phyloP scores from a whole-genome alignment of 352 stramenopile genomes.

The Pythium apleroticum region DNA sequence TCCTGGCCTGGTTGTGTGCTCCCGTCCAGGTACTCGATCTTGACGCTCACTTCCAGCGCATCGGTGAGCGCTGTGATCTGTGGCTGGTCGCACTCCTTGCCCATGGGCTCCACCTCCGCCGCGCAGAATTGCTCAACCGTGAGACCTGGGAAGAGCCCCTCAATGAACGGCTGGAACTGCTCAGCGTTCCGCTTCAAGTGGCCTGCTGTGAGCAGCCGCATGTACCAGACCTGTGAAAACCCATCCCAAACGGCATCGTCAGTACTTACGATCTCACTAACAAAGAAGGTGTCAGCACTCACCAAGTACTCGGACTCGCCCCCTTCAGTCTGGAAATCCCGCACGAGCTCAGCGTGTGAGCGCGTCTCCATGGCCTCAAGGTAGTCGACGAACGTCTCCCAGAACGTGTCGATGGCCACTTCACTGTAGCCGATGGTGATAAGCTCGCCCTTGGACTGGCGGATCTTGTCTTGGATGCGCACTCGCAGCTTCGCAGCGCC shows the following conservation, averaged over 20 bases:
- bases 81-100: slow-evolving; percentile 92
- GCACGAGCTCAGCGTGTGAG: slow-evolving; percentile 65
- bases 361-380: slow-evolving; percentile 77
- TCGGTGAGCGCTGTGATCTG: slow-evolving; percentile 92
- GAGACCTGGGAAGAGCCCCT: slow-evolving; percentile 74
- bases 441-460: slow-evolving; percentile 67
- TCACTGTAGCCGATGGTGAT: slow-evolving; percentile 89
- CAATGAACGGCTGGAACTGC: slow-evolving; percentile 90
- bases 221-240: slow-evolving; percentile 85
- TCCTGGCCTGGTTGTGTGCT: slow-evolving; percentile 44
- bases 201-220: slow-evolving; percentile 75
- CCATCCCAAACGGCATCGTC: background rate
- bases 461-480: slow-evolving; percentile 62
- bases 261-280: background rate
- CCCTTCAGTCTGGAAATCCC: slow-evolving; percentile 85
- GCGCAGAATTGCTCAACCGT: slow-evolving; percentile 86
- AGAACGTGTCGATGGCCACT: slow-evolving; percentile 92
- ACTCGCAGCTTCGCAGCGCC: slow-evolving; percentile 32
- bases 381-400: slow-evolving; percentile 92
- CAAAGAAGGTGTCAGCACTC: background rate
- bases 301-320: slow-evolving; percentile 85
- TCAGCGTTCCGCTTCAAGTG: slow-evolving; percentile 88
- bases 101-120: slow-evolving; percentile 90
- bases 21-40: slow-evolving; percentile 94
- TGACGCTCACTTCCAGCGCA: slow-evolving; percentile 84